Evolutionary conservation across 2,329 filamentous ascomycete genomes (phyloP), one percentile per base, ranked within the genome.

Genomic region (Trichophyton benhamiae): DNA sequence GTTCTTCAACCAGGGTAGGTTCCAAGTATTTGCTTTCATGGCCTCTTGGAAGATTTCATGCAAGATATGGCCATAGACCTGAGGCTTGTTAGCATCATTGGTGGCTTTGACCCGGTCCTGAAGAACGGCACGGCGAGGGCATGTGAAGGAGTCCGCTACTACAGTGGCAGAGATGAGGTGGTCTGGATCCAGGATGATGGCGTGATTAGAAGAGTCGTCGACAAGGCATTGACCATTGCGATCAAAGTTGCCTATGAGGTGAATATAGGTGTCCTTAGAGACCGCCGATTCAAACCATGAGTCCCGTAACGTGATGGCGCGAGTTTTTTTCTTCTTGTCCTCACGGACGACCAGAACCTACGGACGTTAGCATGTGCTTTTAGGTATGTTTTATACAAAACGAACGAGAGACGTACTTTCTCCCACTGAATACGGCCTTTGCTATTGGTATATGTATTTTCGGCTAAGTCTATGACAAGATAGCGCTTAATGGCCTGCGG

Each of bases 1-100:
- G 0, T 79, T 74, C 36, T 79, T 77, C 15, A 97, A 77, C 66
- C 87, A 95, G 0, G 75, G 72, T 0, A 82, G 76, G 64, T 88
- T 87, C 90, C 94, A 99, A 63, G 81, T 76, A 70, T 97, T 96
- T 2, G 83, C 83, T 70, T 89, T 84, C 69, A 99, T 77, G 1
- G 91, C 91, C 70, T 91, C 87, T 71, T 99, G 94, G 67, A 99
- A 97, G 22, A 97, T 85, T 71, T 97, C 92, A 71, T 99, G 94
- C 13, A 99, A 82, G 62, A 99, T 87, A 42, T 89, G 94, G 57
- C 94, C 94, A 70, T 97, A 97, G 0, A 97, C 85, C 67, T 96
- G 85, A 0, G 91, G 84, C 38, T 88, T 83, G 52, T 85, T 89
- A 1, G 89, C 82, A 66, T 90, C 88, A 68, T 86, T 87, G 0